Base-by-base conservation (phyloP, 1,284 basidiomycete species). In the Sutorius eximius region DNA sequence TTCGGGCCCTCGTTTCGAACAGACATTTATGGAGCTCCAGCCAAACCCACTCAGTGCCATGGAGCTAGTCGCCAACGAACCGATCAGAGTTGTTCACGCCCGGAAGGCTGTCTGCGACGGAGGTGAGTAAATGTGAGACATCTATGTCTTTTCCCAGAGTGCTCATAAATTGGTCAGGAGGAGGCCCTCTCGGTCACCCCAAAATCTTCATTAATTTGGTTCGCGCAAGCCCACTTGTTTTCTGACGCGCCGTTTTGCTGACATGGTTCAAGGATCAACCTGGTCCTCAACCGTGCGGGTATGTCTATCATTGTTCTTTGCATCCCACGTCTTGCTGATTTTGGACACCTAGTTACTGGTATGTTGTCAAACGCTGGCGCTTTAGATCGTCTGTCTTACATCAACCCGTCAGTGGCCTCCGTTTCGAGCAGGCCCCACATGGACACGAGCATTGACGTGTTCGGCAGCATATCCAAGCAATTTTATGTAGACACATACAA, bases 171-270 rank as follows among this genome's bases (percentile, higher is more conserved):
- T 27, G 48, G 24, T 55, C 61, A 98, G 95, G 95, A 73, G 87
- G 86, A 72, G 96, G 96, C n/a, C 85, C 96, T 47, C 82, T 99
- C 33, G 96, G 96, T 45, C 96, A 99, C 72, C 96, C 96, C 15
- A 95, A 93, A 79, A 87, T 98, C 61, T 98, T 85, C 71, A 96
- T 98, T 74, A 98, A 98, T 79, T 73, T 98, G 70, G 95, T 91
- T 63, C 55, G 86, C 69, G 40, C 10, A 27, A 4, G 22, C 45
- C 50, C 30, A 3, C 41, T 55, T 48, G 49, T 15, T 49, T 22
- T 40, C 27, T 40, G 61, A n/a, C 46, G 52, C 51, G 29, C 50
- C 49, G 47, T 47, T 51, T 55, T 58, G 41, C 55, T 63, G 40
- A 61, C 51, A 48, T 43, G 49, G 50, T 54, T 62, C 43, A 61